These are phyloP conservation scores for Suillus ampliporus DNA, from an alignment of 768 basidiomycete species.

Conservation along the genomic window DNA sequence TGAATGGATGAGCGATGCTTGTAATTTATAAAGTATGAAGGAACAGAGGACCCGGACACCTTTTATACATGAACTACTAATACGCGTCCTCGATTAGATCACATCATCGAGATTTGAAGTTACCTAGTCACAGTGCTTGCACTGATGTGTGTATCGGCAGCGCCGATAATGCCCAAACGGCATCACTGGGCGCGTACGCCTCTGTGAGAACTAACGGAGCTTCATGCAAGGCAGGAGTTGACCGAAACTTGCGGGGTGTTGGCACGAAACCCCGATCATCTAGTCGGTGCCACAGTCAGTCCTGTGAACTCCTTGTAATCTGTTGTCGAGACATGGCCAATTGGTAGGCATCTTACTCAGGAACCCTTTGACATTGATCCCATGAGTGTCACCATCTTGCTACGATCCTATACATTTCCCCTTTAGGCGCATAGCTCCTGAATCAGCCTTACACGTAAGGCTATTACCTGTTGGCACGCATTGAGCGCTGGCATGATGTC, in stretches of 20 bases:
- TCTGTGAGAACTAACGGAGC: slow-evolving; percentile 13
- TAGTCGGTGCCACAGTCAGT: slow-evolving; percentile 30
- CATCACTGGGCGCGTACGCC: slow-evolving; percentile 27
- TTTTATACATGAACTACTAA: slow-evolving; percentile 41
- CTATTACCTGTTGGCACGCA: slow-evolving; percentile 7
- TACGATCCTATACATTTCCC: slow-evolving; percentile 6
- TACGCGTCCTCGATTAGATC: slow-evolving; percentile 33
- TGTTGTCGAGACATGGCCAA: slow-evolving; percentile 16
- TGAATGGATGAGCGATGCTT: slow-evolving; percentile 16
- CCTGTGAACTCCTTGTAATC: slow-evolving; percentile 22
- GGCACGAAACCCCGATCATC: slow-evolving; percentile 20
- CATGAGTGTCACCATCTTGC: slow-evolving; percentile 14
- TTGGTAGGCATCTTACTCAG: slow-evolving; percentile 25
- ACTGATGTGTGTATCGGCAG: slow-evolving; percentile 32
- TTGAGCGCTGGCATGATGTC: slow-evolving; percentile 4
- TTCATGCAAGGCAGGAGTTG: slow-evolving; percentile 8
- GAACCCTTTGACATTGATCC: slow-evolving; percentile 24
- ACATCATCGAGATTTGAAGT: slow-evolving; percentile 37
- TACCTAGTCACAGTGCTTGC: slow-evolving; percentile 39
- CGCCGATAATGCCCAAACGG: slow-evolving; percentile 29
- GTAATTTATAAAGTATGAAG: slow-evolving; percentile 10
- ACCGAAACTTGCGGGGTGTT: slow-evolving; percentile 10
- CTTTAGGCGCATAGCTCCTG: slow-evolving; percentile 1
- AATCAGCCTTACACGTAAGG: slow-evolving; percentile 2
- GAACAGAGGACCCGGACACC: slow-evolving; percentile 6